These are phyloP conservation scores for Panicum virgatum DNA, from an alignment of 202 grass and related monocot genomes.

Conservation along the genomic window DNA sequence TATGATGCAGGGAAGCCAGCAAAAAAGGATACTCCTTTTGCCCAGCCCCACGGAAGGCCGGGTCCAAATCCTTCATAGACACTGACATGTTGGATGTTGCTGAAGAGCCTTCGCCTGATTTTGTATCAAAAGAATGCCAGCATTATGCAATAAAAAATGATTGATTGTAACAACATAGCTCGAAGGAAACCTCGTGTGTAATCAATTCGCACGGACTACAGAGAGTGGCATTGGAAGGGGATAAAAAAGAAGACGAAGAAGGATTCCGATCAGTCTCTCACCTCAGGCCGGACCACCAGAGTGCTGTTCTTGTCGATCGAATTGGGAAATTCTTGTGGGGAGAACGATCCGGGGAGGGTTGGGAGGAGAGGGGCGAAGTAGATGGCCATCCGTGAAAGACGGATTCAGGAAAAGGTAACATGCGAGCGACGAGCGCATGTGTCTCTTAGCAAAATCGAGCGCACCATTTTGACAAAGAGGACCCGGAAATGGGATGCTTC, in stretches of 20 bases:
- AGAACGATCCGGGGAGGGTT: slow-evolving; percentile 19
- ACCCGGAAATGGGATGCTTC: too few relatives aligned
- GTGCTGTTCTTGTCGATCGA: slow-evolving; percentile 2
- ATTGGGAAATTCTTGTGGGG: slow-evolving; percentile 25
- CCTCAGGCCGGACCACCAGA: slow-evolving; percentile 31
- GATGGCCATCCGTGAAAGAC: slow-evolving; percentile 45
- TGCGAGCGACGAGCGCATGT: slow-evolving; percentile 4
- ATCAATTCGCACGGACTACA: background rate
- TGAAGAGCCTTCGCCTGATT: slow-evolving; percentile 46
- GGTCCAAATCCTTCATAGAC: slow-evolving; percentile 96
- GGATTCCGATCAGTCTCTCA: slow-evolving; percentile 36
- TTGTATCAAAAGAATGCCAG: slow-evolving; percentile 46
- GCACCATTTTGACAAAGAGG: too few relatives aligned
- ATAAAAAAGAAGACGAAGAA: background rate
- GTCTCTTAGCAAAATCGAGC: too few relatives aligned
- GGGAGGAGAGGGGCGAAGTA: slow-evolving; percentile 9
- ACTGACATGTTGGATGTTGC: slow-evolving; percentile 60
- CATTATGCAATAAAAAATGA: background rate
- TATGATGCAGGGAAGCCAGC: background rate
- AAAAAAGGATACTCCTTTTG: slow-evolving; percentile 94
- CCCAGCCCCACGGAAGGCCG: slow-evolving; percentile 78
- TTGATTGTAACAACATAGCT: background rate
- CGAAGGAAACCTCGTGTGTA: background rate
- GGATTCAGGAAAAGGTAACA: slow-evolving; percentile 33
- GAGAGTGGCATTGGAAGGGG: background rate